Base-by-base conservation (phyloP, 495 filamentous ascomycete species). In the Penicillium dipodomyicola region DNA sequence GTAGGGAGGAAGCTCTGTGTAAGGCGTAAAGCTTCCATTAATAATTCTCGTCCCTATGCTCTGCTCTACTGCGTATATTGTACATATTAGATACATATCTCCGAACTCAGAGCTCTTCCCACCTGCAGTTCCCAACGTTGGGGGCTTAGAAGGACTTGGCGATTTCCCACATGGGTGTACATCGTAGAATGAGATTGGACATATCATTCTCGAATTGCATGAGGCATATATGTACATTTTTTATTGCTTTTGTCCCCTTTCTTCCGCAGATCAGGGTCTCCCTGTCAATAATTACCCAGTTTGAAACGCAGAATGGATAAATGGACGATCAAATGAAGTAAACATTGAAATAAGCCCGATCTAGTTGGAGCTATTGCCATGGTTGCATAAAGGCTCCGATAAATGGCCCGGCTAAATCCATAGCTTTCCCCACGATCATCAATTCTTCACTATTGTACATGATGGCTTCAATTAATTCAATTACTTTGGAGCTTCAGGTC, bases 121-220 rank as follows among this genome's bases (percentile, higher is more conserved):
- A 22, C 22, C 49, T 42, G 32, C 52, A 54, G 41, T 47, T 54
- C 52, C 52, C 52, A 54, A 54, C 52, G 52, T 54, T 54, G 43
- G 20, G 52, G 48, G 48, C 51, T 54, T 54, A 42, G 6, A 15
- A 42, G 17, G 50, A 39, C 53, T 56, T 55, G 42, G 32, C 43
- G n/a, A 27, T 47, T 12, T 47, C 15, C 8, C 44, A 15, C 44
- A 9, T 47, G 30, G 30, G 30, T 5, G 42, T 39, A n/a, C 40
- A 33, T 40, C 40, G 30, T 46, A 35, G 53, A 40, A 56, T 41
- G 27, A 20, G 0, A 30, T 42, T 33, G 4, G 39, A 52, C 19
- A 1, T 43, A 17, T 52, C 50, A 52, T 52, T 52, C 39, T 32
- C 19, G 11, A 8, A 39, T 17, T 17, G 9, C 0, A 29, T 43